Conservation (phyloP, 2,329 filamentous ascomycete species). For the Chrysosporium queenslandicum region DNA sequence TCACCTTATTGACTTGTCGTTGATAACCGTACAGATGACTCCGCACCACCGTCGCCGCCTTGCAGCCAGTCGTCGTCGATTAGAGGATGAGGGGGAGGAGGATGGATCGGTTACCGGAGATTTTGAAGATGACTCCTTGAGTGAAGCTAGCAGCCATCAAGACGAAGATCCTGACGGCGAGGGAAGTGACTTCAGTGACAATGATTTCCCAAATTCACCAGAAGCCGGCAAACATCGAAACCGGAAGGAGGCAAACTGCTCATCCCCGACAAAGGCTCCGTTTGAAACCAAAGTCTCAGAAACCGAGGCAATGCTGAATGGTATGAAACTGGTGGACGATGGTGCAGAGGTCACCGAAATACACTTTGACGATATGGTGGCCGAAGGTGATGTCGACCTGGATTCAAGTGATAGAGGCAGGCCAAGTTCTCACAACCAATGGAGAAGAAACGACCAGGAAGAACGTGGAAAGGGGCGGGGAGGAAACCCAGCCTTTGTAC, state of each 20-base stretch:
- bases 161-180: slow-evolving; percentile 51
- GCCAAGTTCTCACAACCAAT: slow-evolving; percentile 54
- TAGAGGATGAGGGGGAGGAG: slow-evolving; percentile 41
- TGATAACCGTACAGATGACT: slow-evolving; percentile 29
- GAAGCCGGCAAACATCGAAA: slow-evolving; percentile 10
- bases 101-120: slow-evolving; percentile 42
- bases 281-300: slow-evolving; percentile 40
- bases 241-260: slow-evolving; percentile 30
- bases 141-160: slow-evolving; percentile 48
- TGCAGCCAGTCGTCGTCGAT: slow-evolving; percentile 37
- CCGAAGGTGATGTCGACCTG: slow-evolving; percentile 33
- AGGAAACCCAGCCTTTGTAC: slow-evolving; percentile 84
- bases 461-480: slow-evolving; percentile 82
- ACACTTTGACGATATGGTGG: slow-evolving; percentile 42
- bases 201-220: slow-evolving; percentile 32
- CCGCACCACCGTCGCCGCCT: slow-evolving; percentile 35
- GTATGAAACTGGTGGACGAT: slow-evolving; percentile 41
- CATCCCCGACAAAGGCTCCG: slow-evolving; percentile 25
- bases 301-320: slow-evolving; percentile 53
- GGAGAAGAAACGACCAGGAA: slow-evolving; percentile 74
- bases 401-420: slow-evolving; percentile 25
- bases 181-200: slow-evolving; percentile 48
- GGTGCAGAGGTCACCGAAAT: slow-evolving; percentile 33
- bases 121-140: slow-evolving; percentile 52
- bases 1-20: not conserved